Percentiles rank a stretch among this genome's conserved stretches.
Evolutionary conservation across 345 rosid species (phyloP).

Genomic region (Moringa oleifera): DNA sequence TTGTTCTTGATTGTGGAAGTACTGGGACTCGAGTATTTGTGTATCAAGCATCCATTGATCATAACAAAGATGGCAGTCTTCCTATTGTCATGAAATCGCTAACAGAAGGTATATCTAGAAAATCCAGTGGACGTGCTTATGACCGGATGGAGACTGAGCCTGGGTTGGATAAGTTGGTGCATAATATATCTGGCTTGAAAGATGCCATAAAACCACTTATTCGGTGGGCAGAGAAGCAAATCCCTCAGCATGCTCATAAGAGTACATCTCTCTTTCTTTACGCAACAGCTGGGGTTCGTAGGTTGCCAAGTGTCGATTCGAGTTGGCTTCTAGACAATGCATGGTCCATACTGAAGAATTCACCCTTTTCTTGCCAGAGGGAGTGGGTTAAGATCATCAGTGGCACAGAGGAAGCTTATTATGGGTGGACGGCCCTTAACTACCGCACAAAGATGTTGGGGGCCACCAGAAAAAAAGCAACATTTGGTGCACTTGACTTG

Average conservation of each 20-base stretch:
- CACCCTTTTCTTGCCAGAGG: slow-evolving; percentile 68
- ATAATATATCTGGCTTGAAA: slow-evolving; percentile 66
- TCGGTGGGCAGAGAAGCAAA: slow-evolving; percentile 89
- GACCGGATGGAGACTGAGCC: slow-evolving; percentile 99
- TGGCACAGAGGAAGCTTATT: slow-evolving; percentile 95
- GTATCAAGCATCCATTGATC: slow-evolving; percentile 61
- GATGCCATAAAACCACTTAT: slow-evolving; percentile 78
- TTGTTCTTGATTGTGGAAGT: slow-evolving; percentile 98
- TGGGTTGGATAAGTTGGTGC: slow-evolving; percentile 81
- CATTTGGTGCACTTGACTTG: slow-evolving; percentile 95
- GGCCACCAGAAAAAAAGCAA: slow-evolving; percentile 55
- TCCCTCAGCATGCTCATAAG: slow-evolving; percentile 73
- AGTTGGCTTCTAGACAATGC: slow-evolving; percentile 87
- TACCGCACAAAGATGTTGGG: slow-evolving; percentile 68
- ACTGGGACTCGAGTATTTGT: slow-evolving; percentile 94
- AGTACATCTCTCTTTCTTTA: slow-evolving; percentile 82
- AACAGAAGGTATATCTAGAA: slow-evolving; percentile 66
- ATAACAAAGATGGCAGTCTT: slow-evolving; percentile 53
- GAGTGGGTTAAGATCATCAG: slow-evolving; percentile 81
- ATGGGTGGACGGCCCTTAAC: slow-evolving; percentile 94
- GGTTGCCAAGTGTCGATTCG: slow-evolving; percentile 73
- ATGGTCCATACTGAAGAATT: slow-evolving; percentile 71
- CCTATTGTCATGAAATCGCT: slow-evolving; percentile 66
- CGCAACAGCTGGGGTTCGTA: slow-evolving; percentile 96
- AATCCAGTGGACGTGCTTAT: slow-evolving; percentile 82